These are phyloP conservation scores for Neurospora terricola DNA, from an alignment of 495 filamentous ascomycete genomes.

Conservation along the genomic window DNA sequence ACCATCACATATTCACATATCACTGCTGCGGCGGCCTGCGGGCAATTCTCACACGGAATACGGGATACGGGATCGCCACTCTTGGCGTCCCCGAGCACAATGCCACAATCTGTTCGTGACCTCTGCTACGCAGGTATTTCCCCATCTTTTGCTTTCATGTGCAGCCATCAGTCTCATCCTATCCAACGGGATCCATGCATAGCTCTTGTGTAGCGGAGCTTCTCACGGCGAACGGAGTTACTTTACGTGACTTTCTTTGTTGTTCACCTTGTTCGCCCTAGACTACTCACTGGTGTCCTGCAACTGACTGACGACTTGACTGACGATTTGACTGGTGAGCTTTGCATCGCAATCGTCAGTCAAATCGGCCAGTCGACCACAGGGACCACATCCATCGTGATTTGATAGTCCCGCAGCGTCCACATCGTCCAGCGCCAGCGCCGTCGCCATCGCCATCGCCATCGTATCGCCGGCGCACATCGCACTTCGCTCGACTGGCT, in stretches of 20 bases:
- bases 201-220: neutral
- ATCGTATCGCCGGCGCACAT: neutral
- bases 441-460: neutral
- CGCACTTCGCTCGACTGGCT: neutral
- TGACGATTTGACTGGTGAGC: neutral
- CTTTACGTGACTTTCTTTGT: neutral
- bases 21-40: neutral
- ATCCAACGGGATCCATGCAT: neutral
- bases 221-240: neutral
- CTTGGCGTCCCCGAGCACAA: neutral
- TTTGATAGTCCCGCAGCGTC: neutral
- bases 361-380: neutral
- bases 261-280: neutral
- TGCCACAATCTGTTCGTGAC: neutral
- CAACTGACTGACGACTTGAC: neutral
- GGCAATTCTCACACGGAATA: neutral
- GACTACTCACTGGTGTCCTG: neutral
- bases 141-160: neutral
- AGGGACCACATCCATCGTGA: neutral
- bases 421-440: neutral
- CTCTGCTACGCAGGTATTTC: neutral
- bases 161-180: neutral
- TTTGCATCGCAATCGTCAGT: neutral
- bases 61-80: neutral
- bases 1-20: neutral